Base-by-base conservation (phyloP, 2,329 filamentous ascomycete genomes). In the Eutypa lata region DNA sequence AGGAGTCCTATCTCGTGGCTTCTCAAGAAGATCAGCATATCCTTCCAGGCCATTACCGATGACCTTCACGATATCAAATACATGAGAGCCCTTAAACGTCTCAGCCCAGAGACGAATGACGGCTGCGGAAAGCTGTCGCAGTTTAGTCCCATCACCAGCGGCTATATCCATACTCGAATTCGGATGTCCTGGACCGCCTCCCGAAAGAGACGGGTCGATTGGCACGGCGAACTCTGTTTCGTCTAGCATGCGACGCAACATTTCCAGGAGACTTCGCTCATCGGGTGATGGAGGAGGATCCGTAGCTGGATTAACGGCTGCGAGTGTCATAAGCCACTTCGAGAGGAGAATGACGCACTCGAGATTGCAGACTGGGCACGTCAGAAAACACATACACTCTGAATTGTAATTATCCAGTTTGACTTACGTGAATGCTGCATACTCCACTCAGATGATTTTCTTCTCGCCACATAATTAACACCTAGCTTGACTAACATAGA, bases 401-500 rank as follows among this genome's bases (percentile, higher is more conserved):
- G 16, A 11, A 35, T n/a, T n/a, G n/a, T n/a, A 22, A 35, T 18
- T 2, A 68, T 52, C 61, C 50, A n/a, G 49, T 35, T 11, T 5
- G 33, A 73, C 81, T 75, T 67, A 83, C 81, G 62, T 26, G 81
- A 83, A 65, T 84, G 79, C 56, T 84, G 81, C 62, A 85, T 83
- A 61, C 81, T 84, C 82, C 82, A 84, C 63, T 84, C 79, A 1
- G 80, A 71, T 1, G 80, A 82, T 66, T 84, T 84, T 5, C 81
- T 81, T 57, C 80, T 76, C 42, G 82, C 81, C 47, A 85, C 80
- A 58, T 83, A 85, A 59, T 82, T 83, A 19, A 86, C 81, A 0
- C 82, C 82, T 14, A 78, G 75, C 64, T 85, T 86, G 53, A 87
- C 82, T 22, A 86, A 72, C 73, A 88, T 84, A 3, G 84, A 86